Conservation (phyloP, 352 stramenopile species). For the Pythium sukuiense region DNA sequence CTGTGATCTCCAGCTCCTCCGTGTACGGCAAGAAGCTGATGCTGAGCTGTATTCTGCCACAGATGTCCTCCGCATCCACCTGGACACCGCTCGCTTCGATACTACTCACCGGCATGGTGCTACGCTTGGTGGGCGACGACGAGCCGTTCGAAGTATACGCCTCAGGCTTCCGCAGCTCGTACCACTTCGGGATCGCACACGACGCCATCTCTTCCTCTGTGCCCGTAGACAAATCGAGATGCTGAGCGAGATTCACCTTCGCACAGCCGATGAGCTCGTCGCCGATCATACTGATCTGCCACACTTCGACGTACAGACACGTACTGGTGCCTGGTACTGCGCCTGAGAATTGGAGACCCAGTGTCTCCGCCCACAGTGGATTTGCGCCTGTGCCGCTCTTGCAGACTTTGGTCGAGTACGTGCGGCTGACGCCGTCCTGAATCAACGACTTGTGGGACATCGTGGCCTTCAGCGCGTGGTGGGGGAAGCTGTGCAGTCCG, state of each 20-base stretch:
- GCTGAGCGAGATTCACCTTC: constrained; percentile 78
- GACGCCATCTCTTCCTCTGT: constrained; percentile 72
- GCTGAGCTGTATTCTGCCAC: constrained; percentile 72
- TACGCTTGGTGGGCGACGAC: constrained; percentile 22
- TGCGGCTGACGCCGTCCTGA: constrained; percentile 55
- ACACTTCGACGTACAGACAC: constrained; percentile 76
- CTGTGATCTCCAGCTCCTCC: constrained; percentile 45
- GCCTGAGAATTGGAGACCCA: constrained; percentile 74
- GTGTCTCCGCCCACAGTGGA: constrained; percentile 78
- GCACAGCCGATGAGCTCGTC: constrained; percentile 75
- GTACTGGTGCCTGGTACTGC: constrained; percentile 74
- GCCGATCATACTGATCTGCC: constrained; percentile 71
- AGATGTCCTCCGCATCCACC: constrained; percentile 45
- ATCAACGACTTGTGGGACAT: constrained; percentile 41
- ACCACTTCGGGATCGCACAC: constrained; percentile 73
- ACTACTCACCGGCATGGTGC: constrained; percentile 17
- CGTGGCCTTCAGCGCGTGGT: constrained; percentile 50
- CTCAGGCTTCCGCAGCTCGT: constrained; percentile 64
- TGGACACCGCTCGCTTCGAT: constrained; percentile 17
- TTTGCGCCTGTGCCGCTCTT: constrained; percentile 52
- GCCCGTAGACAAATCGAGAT: constrained; percentile 57
- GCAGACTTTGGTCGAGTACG: constrained; percentile 61
- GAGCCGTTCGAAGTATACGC: constrained; percentile 33
- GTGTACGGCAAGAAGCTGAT: constrained; percentile 74
- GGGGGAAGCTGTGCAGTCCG: constrained; percentile 72